Evolutionary conservation across 768 basidiomycete genomes (phyloP), one percentile per base, ranked within the genome.

Genomic region (Hygrophoropsis aurantiaca): DNA sequence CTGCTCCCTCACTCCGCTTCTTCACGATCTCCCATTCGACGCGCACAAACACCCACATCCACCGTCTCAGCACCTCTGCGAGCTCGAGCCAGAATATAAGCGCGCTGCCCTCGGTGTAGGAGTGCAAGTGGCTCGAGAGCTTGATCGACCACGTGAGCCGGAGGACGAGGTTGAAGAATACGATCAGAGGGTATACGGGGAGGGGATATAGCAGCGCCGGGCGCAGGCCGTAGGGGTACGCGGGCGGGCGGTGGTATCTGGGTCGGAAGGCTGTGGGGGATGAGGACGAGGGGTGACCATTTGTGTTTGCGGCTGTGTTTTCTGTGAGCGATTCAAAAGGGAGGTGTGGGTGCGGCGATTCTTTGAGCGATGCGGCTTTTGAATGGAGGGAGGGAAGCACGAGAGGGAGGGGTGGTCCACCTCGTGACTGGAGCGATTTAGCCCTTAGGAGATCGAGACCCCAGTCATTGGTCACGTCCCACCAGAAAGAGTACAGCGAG

Each of bases 401-500:
- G 37, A 77, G 66, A 23, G 70, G 71, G 50, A 73, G 71, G 21
- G 72, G 73, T n/a, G 72, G 69, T 48, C 59, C 66, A 41, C 38
- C 49, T 56, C 54, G 40, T 61, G 62, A 48, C 44, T 51, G 19
- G 56, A 61, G 51, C 46, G 63, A 50, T 30, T 60, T 55, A 24
- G 62, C 52, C 44, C 75, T 75, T 49, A 98, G 70, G 35, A 97
- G 69, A 37, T 84, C 80, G 45, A 99, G 74, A 5, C 97, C 97
- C 94, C 95, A 99, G 63, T 99, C 97, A 64, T 95, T 90, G 40
- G 91, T 93, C 35, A 98, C 79, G 67, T 98, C 97, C 97, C 97
- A 99, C 90, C 93, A 99, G 66, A 95, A 98, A 3, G 94, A 94
- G 67, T 92, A 99, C 24, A 89, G 64, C 3, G 94, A 95, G 67